Percentiles rank a stretch among this genome's conserved stretches.
These are phyloP conservation scores for Termitomyces titanicus DNA, from an alignment of 768 basidiomycete genomes.

Conservation along the genomic window DNA sequence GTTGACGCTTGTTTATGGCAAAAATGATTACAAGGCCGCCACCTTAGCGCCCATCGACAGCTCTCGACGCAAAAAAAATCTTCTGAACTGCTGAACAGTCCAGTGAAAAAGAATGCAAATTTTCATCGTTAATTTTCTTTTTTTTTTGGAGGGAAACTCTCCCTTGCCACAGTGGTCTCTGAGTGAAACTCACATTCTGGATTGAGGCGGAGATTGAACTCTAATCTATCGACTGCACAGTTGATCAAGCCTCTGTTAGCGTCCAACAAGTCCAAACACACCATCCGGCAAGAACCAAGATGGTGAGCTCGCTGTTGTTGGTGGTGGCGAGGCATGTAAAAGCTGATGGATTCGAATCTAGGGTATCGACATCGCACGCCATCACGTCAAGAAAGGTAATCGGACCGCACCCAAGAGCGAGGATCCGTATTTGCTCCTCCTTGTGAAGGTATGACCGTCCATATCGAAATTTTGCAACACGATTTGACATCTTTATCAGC, in stretches of 20 bases:
- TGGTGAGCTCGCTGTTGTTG: slow-evolving; percentile 65
- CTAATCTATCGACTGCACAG: slow-evolving; percentile 53
- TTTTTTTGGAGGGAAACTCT: not conserved
- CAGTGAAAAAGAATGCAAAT: no score
- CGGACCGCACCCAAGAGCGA: slow-evolving; percentile 96
- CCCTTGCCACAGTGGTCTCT: no score
- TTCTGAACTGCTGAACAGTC: not conserved
- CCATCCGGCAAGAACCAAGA: slow-evolving; percentile 65
- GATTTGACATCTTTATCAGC: slow-evolving; percentile 42
- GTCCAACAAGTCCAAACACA: slow-evolving; percentile 47
- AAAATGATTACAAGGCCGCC: slow-evolving; percentile 17
- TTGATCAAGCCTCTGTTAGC: slow-evolving; percentile 53
- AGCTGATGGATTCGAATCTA: slow-evolving; percentile 25
- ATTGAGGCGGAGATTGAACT: slow-evolving; percentile 42
- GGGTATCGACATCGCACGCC: slow-evolving; percentile 95
- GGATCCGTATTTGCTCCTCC: slow-evolving; percentile 97
- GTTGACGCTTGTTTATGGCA: slow-evolving; percentile 39
- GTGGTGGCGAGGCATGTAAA: slow-evolving; percentile 16
- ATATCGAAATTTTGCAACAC: not conserved
- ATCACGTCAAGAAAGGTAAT: slow-evolving; percentile 98
- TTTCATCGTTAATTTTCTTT: no score
- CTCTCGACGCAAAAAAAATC: not conserved
- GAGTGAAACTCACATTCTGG: not conserved
- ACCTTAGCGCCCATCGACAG: slow-evolving; percentile 7
- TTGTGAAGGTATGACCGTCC: slow-evolving; percentile 78